Evolutionary conservation across 1,139 yeast species (phyloP).

Genomic region (Candida gigantensis): DNA sequence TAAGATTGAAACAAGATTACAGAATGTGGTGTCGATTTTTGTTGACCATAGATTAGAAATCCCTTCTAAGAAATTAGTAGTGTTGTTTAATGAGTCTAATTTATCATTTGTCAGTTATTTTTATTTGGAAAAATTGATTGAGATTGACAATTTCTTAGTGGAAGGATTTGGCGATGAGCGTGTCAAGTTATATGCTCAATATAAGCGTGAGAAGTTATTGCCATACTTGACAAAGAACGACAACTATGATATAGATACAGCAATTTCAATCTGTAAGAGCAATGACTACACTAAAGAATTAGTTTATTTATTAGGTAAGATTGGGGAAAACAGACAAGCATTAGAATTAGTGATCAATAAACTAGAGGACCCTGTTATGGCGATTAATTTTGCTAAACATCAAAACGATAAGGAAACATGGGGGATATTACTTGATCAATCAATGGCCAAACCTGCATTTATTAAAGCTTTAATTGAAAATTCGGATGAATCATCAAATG

Average conservation of each 20-base stretch:
- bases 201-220: slow-evolving; percentile 52
- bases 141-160: slow-evolving; percentile 54
- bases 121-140: slow-evolving; percentile 55
- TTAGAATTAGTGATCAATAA: slow-evolving; percentile 73
- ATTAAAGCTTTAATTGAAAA: slow-evolving; percentile 72
- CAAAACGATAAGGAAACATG: slow-evolving; percentile 77
- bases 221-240: slow-evolving; percentile 46
- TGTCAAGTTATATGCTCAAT: slow-evolving; percentile 64
- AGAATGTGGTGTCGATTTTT: slow-evolving; percentile 53
- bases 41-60: slow-evolving; percentile 70
- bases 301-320: slow-evolving; percentile 77
- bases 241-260: slow-evolving; percentile 68
- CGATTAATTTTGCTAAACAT: slow-evolving; percentile 76
- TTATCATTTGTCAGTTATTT: slow-evolving; percentile 61
- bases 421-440: slow-evolving; percentile 71
- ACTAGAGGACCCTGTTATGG: slow-evolving; percentile 74
- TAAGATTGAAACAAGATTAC: slow-evolving; percentile 39
- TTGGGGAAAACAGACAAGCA: slow-evolving; percentile 80
- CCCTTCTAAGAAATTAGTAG: slow-evolving; percentile 50
- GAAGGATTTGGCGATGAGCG: slow-evolving; percentile 65
- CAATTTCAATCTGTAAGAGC: slow-evolving; percentile 63
- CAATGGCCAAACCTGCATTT: slow-evolving; percentile 71
- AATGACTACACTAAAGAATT: slow-evolving; percentile 62
- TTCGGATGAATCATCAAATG: slow-evolving; percentile 55
- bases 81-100: slow-evolving; percentile 41